Base-by-base conservation (phyloP, 305 asterid species). In the Stenogyne calaminthoides region DNA sequence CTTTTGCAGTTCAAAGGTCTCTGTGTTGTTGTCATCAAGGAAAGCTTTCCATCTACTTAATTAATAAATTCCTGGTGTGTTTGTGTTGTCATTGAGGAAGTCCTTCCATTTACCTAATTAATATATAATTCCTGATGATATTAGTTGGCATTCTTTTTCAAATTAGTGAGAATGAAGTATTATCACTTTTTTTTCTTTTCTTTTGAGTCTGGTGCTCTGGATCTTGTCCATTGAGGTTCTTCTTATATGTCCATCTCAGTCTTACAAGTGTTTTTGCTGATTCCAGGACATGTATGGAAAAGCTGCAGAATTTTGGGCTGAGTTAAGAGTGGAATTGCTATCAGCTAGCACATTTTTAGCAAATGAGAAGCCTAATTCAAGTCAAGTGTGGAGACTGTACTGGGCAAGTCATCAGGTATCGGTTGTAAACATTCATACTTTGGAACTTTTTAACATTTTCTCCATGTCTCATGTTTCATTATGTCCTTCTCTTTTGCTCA, bases 391-490 rank as follows among this genome's bases (percentile, higher is more conserved):
- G 99, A 87, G 99, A 85, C 81, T 92, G 82, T 95, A 89, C 85
- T 95, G 99, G 99, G 96, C 98, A 9, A 92, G 76, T 76, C 99
- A 95, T 80, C 99, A 95, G 97, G 98, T 95, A 78, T 54, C 60
- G 47, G 46, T 34, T 52, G 80, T 77, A 76, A 78, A 49, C 67
- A 27, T 37, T 78, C 15, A 51, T 67, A 73, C 57, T 65, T 73
- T 66, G 71, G 55, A 18, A 69, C 32, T 64, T 55, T 54, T 70
- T 55, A 58, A 51, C 75, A 32, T 68, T 70, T 70, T 51, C 55
- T 42, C 29, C 52, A 34, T 64, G 36, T 63, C 49, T 66, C 42
- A 37, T 69, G 51, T 71, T 78, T 79, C 72, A 52, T 72, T 79
- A 27, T 42, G 75, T 72, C 76, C 76, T 64, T 69, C 63, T 80